Percentiles rank a stretch among this genome's conserved stretches.
Conservation (phyloP, 345 rosid genomes). For the Schrenkiella parvula region DNA sequence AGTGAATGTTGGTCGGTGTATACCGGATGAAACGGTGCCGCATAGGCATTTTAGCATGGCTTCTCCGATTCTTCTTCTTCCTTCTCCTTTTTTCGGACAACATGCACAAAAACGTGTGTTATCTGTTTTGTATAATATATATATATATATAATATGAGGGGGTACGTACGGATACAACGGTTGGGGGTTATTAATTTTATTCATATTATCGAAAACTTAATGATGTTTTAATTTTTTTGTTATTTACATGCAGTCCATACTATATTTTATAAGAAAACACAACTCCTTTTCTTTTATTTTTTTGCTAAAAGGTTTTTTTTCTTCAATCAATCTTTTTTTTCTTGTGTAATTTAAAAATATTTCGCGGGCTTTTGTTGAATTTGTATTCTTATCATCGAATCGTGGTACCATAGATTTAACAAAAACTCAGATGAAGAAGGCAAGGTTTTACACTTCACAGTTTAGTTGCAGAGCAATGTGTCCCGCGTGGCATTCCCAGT, state of each 20-base stretch:
- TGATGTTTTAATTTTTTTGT: background rate
- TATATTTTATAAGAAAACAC: too few relatives aligned
- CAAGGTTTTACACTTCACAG: conserved; percentile 5
- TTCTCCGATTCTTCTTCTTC: background rate
- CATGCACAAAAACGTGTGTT: background rate
- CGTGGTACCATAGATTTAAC: background rate
- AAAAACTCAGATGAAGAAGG: conserved; percentile 12
- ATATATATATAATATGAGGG: background rate
- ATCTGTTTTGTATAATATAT: background rate
- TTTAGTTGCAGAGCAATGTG: conserved; percentile 72
- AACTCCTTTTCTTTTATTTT: too few relatives aligned
- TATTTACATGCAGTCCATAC: background rate
- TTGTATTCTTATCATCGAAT: background rate
- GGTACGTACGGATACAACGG: background rate
- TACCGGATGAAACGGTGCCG: background rate
- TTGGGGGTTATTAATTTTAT: background rate
- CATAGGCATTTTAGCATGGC: background rate
- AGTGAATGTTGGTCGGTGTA: background rate
- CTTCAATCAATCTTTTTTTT: too few relatives aligned
- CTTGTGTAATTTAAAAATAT: background rate
- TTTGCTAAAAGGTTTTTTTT: too few relatives aligned
- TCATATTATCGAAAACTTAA: background rate
- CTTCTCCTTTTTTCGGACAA: background rate
- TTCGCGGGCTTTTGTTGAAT: background rate
- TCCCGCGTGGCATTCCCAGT: conserved; percentile 85